Percentiles rank a stretch among this genome's conserved stretches.
phyloP scores from a whole-genome alignment of 192 early-diverging fungal genomes.

The Entomortierella chlamydospora region DNA sequence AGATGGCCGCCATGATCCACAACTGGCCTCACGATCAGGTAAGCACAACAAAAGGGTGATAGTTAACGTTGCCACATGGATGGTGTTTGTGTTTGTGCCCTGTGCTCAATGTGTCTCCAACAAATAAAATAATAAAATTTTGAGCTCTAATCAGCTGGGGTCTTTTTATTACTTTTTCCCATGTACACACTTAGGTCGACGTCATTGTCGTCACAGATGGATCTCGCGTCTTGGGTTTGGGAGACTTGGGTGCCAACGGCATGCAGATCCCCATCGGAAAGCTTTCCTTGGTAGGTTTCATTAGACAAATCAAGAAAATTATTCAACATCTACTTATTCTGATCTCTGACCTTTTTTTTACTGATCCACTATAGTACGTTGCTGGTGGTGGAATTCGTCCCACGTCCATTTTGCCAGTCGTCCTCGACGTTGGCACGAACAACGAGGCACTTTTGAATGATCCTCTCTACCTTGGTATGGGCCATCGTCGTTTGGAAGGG shows the following conservation, averaged over 20 bases:
- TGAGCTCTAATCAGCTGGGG: conserved; percentile 6
- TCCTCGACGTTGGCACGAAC: conserved; percentile 93
- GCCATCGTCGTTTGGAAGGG: conserved; percentile 72
- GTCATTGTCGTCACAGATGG: conserved; percentile 93
- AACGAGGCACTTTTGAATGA: conserved; percentile 83
- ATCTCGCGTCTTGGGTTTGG: conserved; percentile 92
- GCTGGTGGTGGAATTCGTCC: conserved; percentile 91
- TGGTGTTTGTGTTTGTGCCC: conserved; percentile 19
- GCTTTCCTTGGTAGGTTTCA: conserved; percentile 60
- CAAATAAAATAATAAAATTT: neutral
- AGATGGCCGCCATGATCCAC: conserved; percentile 67
- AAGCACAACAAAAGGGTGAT: neutral
- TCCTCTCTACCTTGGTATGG: conserved; percentile 89
- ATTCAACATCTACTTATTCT: neutral
- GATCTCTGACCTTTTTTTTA: neutral
- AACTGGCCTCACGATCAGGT: conserved; percentile 71
- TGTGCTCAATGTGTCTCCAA: conserved; percentile 33
- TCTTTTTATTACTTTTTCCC: neutral
- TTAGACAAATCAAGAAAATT: neutral
- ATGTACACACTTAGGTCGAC: conserved; percentile 34
- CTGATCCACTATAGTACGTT: conserved; percentile 72
- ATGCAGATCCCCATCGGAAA: conserved; percentile 97
- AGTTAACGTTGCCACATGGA: neutral
- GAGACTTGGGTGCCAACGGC: conserved; percentile 95
- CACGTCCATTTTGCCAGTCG: conserved; percentile 86